These are phyloP conservation scores for Fusarium torulosum DNA, from an alignment of 2,329 filamentous ascomycete genomes.

Conservation along the genomic window DNA sequence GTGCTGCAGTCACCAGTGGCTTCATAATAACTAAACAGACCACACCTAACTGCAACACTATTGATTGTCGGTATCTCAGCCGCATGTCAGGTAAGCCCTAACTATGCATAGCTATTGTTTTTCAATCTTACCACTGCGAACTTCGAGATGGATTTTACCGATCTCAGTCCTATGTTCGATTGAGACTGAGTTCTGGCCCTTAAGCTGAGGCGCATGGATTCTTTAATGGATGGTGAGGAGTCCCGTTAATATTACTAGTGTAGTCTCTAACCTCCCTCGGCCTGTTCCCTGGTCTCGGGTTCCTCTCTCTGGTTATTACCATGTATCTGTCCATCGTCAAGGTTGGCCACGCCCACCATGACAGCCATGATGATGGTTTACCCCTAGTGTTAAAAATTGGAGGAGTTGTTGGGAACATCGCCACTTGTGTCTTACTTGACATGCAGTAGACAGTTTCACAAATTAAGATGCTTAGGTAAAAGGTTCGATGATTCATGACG, in stretches of 20 bases:
- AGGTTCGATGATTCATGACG: neutral
- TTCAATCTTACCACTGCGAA: neutral
- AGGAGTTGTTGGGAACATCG: neutral
- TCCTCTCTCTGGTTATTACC: too few species aligned
- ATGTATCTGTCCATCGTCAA: too few species aligned
- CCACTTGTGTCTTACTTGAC: neutral
- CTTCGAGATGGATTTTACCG: neutral
- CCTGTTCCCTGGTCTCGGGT: too few species aligned
- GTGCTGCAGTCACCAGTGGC: neutral
- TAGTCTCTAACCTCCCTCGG: too few species aligned
- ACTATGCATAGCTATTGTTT: neutral
- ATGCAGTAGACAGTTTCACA: neutral
- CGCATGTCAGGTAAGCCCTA: neutral
- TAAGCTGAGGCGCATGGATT: too few species aligned
- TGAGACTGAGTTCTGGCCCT: neutral
- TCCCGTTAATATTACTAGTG: too few species aligned
- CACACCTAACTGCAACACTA: neutral
- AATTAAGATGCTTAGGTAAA: neutral
- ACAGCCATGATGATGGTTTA: neutral
- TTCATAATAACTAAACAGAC: neutral
- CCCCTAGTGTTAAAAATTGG: too few species aligned
- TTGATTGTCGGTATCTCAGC: neutral
- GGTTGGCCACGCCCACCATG: neutral
- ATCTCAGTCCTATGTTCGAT: neutral
- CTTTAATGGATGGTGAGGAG: too few species aligned